These are phyloP conservation scores for Licmophora abbreviata DNA, from an alignment of 108 stramenopile genomes.

Conservation along the genomic window DNA sequence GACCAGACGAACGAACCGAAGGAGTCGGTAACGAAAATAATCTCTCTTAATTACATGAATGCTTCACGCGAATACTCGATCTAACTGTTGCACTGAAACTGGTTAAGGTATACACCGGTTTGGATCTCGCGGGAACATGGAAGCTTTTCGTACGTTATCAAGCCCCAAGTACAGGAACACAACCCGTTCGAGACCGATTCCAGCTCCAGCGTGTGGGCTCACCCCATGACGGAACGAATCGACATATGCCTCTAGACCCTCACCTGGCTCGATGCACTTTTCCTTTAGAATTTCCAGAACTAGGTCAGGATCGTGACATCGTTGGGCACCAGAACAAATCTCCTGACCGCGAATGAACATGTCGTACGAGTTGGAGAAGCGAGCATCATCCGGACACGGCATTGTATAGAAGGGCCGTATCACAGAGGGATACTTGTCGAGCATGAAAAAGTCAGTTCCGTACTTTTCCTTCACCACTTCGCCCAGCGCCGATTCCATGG, in stretches of 20 bases:
- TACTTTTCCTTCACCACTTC: constrained; percentile 87
- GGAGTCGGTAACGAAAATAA: not conserved
- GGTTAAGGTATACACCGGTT: constrained; percentile 87
- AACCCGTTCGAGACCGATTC: constrained; percentile 93
- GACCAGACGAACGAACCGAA: constrained; percentile 10
- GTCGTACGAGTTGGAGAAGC: constrained; percentile 93
- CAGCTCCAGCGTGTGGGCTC: constrained; percentile 91
- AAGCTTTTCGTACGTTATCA: constrained; percentile 96
- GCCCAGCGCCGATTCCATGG: constrained; percentile 90
- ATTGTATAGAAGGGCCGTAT: constrained; percentile 98
- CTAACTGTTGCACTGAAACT: not conserved
- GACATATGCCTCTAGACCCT: constrained; percentile 75
- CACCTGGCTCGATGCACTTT: constrained; percentile 84
- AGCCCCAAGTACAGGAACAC: constrained; percentile 94
- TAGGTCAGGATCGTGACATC: constrained; percentile 84
- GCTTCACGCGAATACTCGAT: not conserved
- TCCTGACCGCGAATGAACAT: constrained; percentile 96
- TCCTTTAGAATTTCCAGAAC: constrained; percentile 53
- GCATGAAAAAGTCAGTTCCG: constrained; percentile 95
- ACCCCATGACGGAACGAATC: constrained; percentile 88
- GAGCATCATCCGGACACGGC: constrained; percentile 84
- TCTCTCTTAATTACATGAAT: not conserved
- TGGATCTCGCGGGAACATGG: constrained; percentile 97
- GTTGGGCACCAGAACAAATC: constrained; percentile 97
- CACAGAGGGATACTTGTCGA: constrained; percentile 89